Conservation (phyloP, 169 alveolate genomes). For the Babesia divergens region DNA sequence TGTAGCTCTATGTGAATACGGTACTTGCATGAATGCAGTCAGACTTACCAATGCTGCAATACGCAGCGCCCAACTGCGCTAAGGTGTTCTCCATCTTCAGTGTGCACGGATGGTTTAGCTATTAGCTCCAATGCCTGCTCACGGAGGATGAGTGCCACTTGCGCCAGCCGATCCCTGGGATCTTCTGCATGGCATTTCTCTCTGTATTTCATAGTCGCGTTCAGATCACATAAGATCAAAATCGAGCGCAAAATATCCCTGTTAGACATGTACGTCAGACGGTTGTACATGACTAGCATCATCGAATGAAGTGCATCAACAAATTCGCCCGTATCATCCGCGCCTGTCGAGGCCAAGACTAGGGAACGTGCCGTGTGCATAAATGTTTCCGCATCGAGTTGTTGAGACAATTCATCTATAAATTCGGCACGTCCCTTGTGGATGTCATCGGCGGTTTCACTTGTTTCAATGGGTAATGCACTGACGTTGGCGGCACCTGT, state of each 20-base stretch:
- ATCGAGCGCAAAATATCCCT: background rate
- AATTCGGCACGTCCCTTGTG: background rate
- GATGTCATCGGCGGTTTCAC: background rate
- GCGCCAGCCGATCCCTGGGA: conserved; percentile 15
- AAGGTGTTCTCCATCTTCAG: background rate
- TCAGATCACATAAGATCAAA: background rate
- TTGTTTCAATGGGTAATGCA: background rate
- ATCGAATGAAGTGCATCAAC: background rate
- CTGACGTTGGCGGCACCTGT: background rate
- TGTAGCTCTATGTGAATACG: background rate
- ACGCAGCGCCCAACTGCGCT: background rate
- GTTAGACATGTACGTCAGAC: conserved; percentile 3
- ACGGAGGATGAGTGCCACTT: conserved; percentile 1
- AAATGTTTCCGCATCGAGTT: background rate
- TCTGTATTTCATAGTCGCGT: background rate
- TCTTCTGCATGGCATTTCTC: background rate
- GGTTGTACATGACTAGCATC: conserved; percentile 11
- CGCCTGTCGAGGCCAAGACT: background rate
- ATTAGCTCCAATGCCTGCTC: background rate
- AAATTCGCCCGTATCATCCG: background rate
- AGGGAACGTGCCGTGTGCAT: background rate
- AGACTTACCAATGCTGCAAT: background rate
- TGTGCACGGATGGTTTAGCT: background rate
- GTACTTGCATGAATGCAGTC: background rate
- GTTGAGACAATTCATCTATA: background rate